Conservation (phyloP, 805 yeast species). For the Starmerella riodocensis region DNA sequence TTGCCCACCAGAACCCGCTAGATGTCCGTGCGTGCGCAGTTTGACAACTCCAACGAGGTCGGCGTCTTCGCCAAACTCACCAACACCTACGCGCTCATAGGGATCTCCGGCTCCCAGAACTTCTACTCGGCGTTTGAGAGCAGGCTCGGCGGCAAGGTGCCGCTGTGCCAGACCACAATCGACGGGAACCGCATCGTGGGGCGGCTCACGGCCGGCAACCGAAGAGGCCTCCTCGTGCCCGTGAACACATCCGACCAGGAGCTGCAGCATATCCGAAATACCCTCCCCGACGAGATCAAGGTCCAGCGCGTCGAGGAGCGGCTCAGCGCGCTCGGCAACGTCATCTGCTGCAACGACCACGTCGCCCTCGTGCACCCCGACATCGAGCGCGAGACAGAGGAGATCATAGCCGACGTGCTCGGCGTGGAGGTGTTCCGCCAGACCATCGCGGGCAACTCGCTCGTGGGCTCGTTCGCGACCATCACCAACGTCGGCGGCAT, state of each 20-base stretch:
- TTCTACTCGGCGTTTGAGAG: slow-evolving; percentile 89
- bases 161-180: slow-evolving; percentile 92
- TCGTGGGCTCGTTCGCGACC: slow-evolving; percentile 93
- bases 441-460: slow-evolving; percentile 94
- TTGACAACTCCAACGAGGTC: slow-evolving; percentile 25
- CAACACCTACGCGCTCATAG: slow-evolving; percentile 89
- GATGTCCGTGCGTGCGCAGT: slow-evolving; percentile 25
- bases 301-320: slow-evolving; percentile 98
- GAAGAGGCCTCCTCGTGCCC: slow-evolving; percentile 94
- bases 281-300: slow-evolving; percentile 87
- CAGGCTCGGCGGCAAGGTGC: slow-evolving; percentile 89
- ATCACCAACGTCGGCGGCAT: slow-evolving; percentile 95
- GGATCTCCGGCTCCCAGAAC: slow-evolving; percentile 88
- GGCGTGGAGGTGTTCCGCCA: slow-evolving; percentile 99
- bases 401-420: slow-evolving; percentile 88
- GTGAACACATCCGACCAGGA: slow-evolving; percentile 98
- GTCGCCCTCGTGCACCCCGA: slow-evolving; percentile 99
- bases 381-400: slow-evolving; percentile 98
- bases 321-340: slow-evolving; percentile 91
- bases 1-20: no score
- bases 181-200: slow-evolving; percentile 98
- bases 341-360: slow-evolving; percentile 95
- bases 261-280: slow-evolving; percentile 90
- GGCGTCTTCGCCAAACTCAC: slow-evolving; percentile 50
- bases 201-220: slow-evolving; percentile 95